A percentile compares a stretch with the other conserved stretches of the same genome.
Conservation (phyloP, 2,329 filamentous ascomycete genomes). For the Epichloe bromicola region DNA sequence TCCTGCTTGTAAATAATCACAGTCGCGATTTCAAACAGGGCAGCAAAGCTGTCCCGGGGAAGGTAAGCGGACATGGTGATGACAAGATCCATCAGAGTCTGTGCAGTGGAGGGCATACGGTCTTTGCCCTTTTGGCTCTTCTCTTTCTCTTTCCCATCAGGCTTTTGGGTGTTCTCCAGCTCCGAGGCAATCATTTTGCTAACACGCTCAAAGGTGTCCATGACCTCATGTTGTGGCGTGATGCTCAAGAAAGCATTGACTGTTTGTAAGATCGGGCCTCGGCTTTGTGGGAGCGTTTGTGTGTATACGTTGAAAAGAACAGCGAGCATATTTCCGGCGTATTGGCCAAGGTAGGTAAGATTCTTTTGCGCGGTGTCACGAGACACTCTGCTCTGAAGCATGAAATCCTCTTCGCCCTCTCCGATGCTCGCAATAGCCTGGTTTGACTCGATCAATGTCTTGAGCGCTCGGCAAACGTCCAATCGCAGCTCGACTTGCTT, state of each 20-base stretch:
- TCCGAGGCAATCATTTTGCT: slow-evolving; percentile 69
- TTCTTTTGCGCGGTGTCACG: slow-evolving; percentile 67
- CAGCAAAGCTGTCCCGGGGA: slow-evolving; percentile 64
- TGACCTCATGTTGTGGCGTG: slow-evolving; percentile 62
- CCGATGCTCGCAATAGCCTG: slow-evolving; percentile 64
- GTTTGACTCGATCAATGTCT: slow-evolving; percentile 83
- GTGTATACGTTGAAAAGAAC: slow-evolving; percentile 99
- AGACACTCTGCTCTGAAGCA: slow-evolving; percentile 66
- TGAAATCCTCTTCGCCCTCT: slow-evolving; percentile 53
- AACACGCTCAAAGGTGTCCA: slow-evolving; percentile 79
- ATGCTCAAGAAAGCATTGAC: slow-evolving; percentile 93
- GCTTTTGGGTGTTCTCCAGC: slow-evolving; percentile 39
- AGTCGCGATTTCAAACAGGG: slow-evolving; percentile 76
- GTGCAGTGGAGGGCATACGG: slow-evolving; percentile 80
- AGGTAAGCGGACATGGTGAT: slow-evolving; percentile 94
- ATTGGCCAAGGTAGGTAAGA: slow-evolving; percentile 63
- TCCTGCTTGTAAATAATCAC: slow-evolving; percentile 68
- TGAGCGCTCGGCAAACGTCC: slow-evolving; percentile 76
- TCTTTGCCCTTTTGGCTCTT: slow-evolving; percentile 48
- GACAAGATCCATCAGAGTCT: slow-evolving; percentile 92
- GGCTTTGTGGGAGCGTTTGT: slow-evolving; percentile 83
- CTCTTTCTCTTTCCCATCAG: slow-evolving; percentile 51
- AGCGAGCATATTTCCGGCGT: slow-evolving; percentile 79
- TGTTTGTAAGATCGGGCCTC: slow-evolving; percentile 81
- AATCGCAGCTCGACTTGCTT: slow-evolving; percentile 77